Conservation (phyloP, 495 filamentous ascomycete genomes). For the Tuber microsphaerosporum region DNA sequence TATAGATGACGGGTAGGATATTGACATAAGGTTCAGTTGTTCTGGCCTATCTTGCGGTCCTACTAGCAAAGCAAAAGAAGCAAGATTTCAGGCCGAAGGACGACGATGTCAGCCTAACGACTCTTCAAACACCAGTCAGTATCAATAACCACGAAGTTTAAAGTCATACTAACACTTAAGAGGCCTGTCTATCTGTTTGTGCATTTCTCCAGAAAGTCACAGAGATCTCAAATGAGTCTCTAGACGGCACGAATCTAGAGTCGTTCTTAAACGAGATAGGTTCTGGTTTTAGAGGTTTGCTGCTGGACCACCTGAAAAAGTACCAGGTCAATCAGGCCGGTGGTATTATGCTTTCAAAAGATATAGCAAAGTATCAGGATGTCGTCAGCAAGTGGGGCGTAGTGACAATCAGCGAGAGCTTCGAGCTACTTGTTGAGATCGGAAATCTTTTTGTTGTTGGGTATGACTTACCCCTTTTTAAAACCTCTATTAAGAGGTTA, state of each 20-base stretch:
- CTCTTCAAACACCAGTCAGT: conserved; percentile 67
- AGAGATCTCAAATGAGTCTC: conserved; percentile 54
- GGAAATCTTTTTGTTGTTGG: conserved; percentile 96
- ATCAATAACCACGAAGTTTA: neutral
- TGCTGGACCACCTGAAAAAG: conserved; percentile 90
- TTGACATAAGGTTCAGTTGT: conserved; percentile 47
- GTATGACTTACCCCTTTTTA: conserved; percentile 3
- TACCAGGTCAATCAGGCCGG: conserved; percentile 86
- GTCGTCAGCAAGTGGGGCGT: conserved; percentile 74
- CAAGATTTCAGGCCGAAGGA: conserved; percentile 88
- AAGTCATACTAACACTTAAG: conserved; percentile 6
- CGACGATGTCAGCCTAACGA: conserved; percentile 68
- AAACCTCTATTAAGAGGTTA: neutral
- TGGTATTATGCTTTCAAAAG: conserved; percentile 88
- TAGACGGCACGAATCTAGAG: conserved; percentile 71
- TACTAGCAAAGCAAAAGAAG: conserved; percentile 77
- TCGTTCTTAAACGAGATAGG: conserved; percentile 80
- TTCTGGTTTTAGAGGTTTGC: conserved; percentile 61
- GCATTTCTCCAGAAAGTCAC: conserved; percentile 65
- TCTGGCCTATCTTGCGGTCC: conserved; percentile 66
- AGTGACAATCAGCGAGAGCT: conserved; percentile 57
- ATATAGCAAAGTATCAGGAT: conserved; percentile 83
- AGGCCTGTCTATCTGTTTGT: conserved; percentile 71
- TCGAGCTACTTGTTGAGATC: conserved; percentile 85
- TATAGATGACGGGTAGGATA: neutral